Base-by-base conservation (phyloP, 805 yeast species). In the Candida vartiovaarae region DNA sequence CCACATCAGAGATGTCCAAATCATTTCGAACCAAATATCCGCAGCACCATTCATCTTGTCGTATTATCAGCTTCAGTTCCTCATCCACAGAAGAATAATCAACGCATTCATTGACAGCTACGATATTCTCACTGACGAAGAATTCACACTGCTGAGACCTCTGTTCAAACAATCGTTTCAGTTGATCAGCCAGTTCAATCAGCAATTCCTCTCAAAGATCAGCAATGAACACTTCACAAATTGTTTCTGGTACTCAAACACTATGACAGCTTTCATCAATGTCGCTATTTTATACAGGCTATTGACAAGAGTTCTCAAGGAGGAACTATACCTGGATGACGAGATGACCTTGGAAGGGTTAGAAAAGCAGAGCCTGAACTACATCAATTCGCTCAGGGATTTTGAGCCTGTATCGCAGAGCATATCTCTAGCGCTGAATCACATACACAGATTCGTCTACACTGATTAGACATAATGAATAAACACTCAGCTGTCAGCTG, bases 71-170 rank as follows among this genome's bases (percentile, higher is more conserved):
- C 29, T 56, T 23, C 37, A 47, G 20, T 47, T 56, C 26, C 36
- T 59, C 9, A 51, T 54, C 23, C 55, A 56, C 41, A 49, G 60
- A 47, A 46, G 63, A 40, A 41, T 56, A 5, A 39, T 59, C 26
- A 50, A 50, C 35, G 40, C 44, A 11, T 53, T 50, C 31, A 49
- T 56, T n/a, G 61, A 57, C 27, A 39, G 39, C 11, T 29, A 39
- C 8, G 52, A 46, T 4, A 31, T 39, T 2, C 36, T 48, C 9
- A 28, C 38, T 9, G 46, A 48, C 26, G 43, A 38, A 10, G 46
- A 48, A 23, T 45, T 39, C 39, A 43, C 37, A 15, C 41, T 41
- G 20, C 46, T 52, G 39, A 56, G 48, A 38, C 33, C 38, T 8
- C 42, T 48, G 15, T 52, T 55, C 42, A 49, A 48, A 27, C 48